Evolutionary conservation across 164 flowering plant genomes (phyloP).

Genomic region (Vitis vinifera): DNA sequence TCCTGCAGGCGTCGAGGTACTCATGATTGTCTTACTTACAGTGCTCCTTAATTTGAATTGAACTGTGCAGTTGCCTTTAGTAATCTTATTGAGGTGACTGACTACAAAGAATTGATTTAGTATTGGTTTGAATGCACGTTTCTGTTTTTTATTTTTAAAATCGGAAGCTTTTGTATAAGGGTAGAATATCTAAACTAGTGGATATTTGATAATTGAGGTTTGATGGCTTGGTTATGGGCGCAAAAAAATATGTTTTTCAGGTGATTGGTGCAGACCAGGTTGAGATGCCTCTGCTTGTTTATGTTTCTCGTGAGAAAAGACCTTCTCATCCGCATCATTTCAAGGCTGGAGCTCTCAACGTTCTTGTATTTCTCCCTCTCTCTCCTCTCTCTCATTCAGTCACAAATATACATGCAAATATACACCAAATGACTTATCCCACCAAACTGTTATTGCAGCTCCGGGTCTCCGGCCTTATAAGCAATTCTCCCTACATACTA

Average conservation of each 20-base stretch:
- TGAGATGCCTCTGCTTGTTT: slow-evolving; percentile 46
- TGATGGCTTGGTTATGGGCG: no score
- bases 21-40: not conserved
- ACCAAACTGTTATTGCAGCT: slow-evolving; percentile 31
- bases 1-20: slow-evolving; percentile 27
- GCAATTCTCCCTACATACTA: slow-evolving; percentile 51
- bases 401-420: not conserved
- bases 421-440: not conserved
- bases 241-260: no score
- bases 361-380: slow-evolving; percentile 31
- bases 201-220: no score
- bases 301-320: slow-evolving; percentile 55
- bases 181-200: no score
- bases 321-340: slow-evolving; percentile 42
- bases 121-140: no score
- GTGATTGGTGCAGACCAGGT: not conserved
- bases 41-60: no score
- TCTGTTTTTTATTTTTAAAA: no score
- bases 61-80: no score
- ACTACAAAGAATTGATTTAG: no score
- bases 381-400: not conserved
- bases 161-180: no score
- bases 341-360: slow-evolving; percentile 66
- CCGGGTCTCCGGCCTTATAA: slow-evolving; percentile 46
- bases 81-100: no score